Evolutionary conservation across 106 monocot genomes (phyloP), one percentile per base, ranked within the genome.

Genomic region (Apostasia ramifera): DNA sequence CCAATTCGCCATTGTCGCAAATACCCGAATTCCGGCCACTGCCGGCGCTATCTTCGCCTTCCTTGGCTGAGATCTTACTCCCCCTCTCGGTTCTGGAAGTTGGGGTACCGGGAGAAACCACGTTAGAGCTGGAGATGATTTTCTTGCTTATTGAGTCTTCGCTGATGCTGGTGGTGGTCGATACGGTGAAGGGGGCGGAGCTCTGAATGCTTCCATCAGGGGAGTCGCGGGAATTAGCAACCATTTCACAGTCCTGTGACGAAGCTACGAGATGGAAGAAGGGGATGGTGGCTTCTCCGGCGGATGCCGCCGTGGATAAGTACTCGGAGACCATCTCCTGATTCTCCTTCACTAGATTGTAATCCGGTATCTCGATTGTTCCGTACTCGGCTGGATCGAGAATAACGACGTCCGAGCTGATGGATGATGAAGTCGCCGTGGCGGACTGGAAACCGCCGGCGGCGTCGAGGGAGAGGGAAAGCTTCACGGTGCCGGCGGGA

Each of bases 341-440:
- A 70, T 88, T 88, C 76, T 88, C 88, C 39, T 44, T 70, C 3
- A 37, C 84, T 13, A 71, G 66, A 40, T 64, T 71, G 49, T 85
- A 55, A 61, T 85, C 85, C 5, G 83, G 74, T 46, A 82, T 73
- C 79, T 82, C 82, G 40, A 84, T 76, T 53, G 70, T 66, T 8
- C 57, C 55, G 46, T 75, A 81, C 49, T 87, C 83, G 13, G 76
- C 76, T 3, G 80, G 77, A 57, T 81, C 81, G 1, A 88, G 75
- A 39, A 88, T 60, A n/a, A 88, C 81, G 8, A 88, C 83, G 63
- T 88, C 88, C 9, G 88, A 88, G 38, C 58, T 76, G 48, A 88
- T 84, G 14, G 87, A 83, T 2, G 80, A 63, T 2, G 40, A 42
- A 3, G 13, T 43, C 26, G 9, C 42, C 0, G 42, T 15, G 37